phyloP scores from a whole-genome alignment of 345 rosid genomes.

The Orychophragmus violaceus region DNA sequence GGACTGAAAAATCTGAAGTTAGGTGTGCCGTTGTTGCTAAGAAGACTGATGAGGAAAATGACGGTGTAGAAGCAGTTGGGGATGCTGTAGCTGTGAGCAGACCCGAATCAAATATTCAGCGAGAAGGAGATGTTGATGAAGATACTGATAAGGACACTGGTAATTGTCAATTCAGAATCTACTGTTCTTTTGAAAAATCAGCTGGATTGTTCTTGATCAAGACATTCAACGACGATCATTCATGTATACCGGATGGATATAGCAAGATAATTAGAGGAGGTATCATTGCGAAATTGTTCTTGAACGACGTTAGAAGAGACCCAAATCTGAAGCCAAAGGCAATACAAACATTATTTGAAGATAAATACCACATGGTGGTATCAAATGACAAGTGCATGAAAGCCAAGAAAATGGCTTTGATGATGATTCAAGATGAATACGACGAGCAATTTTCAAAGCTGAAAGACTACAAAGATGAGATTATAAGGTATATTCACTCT shows the following conservation, averaged over 20 bases:
- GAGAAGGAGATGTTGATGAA: too few species aligned
- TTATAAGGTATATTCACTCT: background rate
- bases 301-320: background rate
- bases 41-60: too few species aligned
- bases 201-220: background rate
- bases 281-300: background rate
- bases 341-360: background rate
- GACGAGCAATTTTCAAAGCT: background rate
- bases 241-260: background rate
- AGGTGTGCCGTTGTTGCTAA: too few species aligned
- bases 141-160: too few species aligned
- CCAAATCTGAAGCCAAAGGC: accelerated
- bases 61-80: too few species aligned
- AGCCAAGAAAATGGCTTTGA: background rate
- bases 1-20: too few species aligned
- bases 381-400: background rate
- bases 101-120: too few species aligned
- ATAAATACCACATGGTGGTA: background rate
- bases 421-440: background rate
- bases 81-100: too few species aligned
- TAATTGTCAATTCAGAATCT: background rate
- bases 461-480: background rate
- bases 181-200: background rate
- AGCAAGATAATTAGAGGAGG: background rate
- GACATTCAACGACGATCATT: background rate